Base-by-base conservation (phyloP, 1,284 basidiomycete species). In the Leucoagaricus sp. region DNA sequence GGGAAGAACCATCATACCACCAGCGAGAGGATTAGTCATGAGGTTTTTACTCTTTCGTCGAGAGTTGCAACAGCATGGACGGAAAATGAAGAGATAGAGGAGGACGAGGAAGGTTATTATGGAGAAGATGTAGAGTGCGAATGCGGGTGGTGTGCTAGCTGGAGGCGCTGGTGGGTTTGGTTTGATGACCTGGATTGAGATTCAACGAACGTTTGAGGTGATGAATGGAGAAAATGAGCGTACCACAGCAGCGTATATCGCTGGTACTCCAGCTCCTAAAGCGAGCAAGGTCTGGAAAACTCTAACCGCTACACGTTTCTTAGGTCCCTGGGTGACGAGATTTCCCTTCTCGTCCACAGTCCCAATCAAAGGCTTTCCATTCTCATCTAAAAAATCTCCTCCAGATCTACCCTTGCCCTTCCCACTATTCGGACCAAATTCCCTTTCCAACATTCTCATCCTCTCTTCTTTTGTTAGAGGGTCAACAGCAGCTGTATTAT, bases 1-100 rank as follows among this genome's bases (percentile, higher is more conserved):
- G 2, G 86, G 86, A 0, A 89, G 72, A 9, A 87, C 84, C 79
- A 86, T 83, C 78, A 88, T 83, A 13, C 85, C 85, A 34, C 71
- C 73, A 1, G 69, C 61, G 28, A 73, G 57, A 3, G 77, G 63
- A 61, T 69, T 65, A 31, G 68, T 53, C 23, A 65, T 49, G 1
- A 59, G 56, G 21, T 61, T 53, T 31, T 62, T 62, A 1, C 48
- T 29, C 44, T 55, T 55, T 3, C 46, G 58, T 10, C 65, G 63
- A 2, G 56, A 50, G 15, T 57, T 61, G 28, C 59, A 63, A 41
- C 64, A 86, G 63, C 81, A 86, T 2, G 83, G 84, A 25, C 80
- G 81, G 49, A 87, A 67, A 59, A 81, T 65, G 67, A 85, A 86
- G 47, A 86, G 68, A 63, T 80, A 86, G 15, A 83, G 64, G 19